Base-by-base conservation (phyloP, 2,329 filamentous ascomycete genomes). In the Penicillium janthinellum region DNA sequence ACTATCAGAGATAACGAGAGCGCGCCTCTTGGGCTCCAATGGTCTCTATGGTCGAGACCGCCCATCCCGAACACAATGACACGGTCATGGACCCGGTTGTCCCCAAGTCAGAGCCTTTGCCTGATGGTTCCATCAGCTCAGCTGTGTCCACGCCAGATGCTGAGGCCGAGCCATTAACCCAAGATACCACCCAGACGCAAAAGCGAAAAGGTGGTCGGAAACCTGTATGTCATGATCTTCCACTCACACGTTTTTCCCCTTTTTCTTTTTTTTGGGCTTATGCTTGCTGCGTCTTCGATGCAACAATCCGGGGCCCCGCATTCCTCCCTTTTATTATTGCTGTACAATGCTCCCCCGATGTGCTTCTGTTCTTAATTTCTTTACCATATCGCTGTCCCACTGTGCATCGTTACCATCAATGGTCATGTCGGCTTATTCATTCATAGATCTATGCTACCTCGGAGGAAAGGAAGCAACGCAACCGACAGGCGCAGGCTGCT, bases 181-280 rank as follows among this genome's bases (percentile, higher is more conserved):
- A 77, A 64, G 79, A 81, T 60, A 71, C 75, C n/a, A 72, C 76
- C 57, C 79, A 79, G 66, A 78, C 76, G 52, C 92, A 93, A 74
- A 99, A 99, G 84, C 88, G 95, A 73, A 99, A 99, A 83, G 95
- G 95, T 73, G 95, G 95, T 63, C 89, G 95, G 73, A 99, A 98
- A 82, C 95, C 95, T 73, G 95, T 98, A 88, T 78, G 86, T 84
- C 67, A 69, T 58, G 7, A 34, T 28, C n/a, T 20, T 10, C 11
- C 17, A 8, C 4, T 14, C 28, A n/a, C 4, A 2, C 31, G n/a
- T 28, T 22, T 50, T 42, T 12, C 12, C 1, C 20, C 20, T 17
- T 50, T 41, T 39, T 39, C 34, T 15, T 52, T 52, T 52, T 51
- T 39, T 39, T 38, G 49, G 38, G 49, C 53, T 51, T 58, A 42